Percentiles rank a stretch among this genome's conserved stretches.
These are phyloP conservation scores for Leersia perrieri DNA, from an alignment of 176 grass and related monocot species.

Conservation along the genomic window DNA sequence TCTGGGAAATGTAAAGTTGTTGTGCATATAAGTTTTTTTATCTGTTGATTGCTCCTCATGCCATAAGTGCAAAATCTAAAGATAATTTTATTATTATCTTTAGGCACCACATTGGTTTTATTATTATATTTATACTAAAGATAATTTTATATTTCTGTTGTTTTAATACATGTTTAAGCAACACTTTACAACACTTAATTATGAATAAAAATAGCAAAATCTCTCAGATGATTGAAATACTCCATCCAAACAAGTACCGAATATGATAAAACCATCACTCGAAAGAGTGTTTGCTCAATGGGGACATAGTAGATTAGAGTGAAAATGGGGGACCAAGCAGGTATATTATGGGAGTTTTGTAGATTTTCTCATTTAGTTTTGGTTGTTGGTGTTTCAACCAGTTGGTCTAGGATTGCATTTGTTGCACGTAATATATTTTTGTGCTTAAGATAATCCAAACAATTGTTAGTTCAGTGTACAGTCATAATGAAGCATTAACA, in stretches of 20 bases:
- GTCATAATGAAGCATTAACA: not conserved
- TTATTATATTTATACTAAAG: not conserved
- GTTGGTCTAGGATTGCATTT: not conserved
- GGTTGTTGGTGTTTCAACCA: not conserved
- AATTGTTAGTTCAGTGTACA: not conserved
- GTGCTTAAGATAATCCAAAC: not conserved
- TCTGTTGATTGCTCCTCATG: not conserved
- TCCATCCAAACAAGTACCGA: not conserved
- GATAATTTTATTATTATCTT: no score
- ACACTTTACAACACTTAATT: not conserved
- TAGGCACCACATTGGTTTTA: not conserved
- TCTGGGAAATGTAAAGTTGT: not conserved
- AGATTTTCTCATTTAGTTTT: not conserved
- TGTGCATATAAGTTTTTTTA: not conserved
- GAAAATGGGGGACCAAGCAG: not conserved
- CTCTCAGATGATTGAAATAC: not conserved
- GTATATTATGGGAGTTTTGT: not conserved
- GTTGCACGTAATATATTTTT: not conserved
- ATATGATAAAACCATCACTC: not conserved
- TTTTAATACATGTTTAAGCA: not conserved
- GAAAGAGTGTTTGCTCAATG: not conserved
- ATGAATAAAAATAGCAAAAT: not conserved
- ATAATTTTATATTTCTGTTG: not conserved
- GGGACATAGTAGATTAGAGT: not conserved
- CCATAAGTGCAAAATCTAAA: constrained; percentile 5